Percentiles rank a stretch among this genome's conserved stretches.
Conservation (phyloP, 1,284 basidiomycete genomes). For the Microbotryum scabiosae region DNA sequence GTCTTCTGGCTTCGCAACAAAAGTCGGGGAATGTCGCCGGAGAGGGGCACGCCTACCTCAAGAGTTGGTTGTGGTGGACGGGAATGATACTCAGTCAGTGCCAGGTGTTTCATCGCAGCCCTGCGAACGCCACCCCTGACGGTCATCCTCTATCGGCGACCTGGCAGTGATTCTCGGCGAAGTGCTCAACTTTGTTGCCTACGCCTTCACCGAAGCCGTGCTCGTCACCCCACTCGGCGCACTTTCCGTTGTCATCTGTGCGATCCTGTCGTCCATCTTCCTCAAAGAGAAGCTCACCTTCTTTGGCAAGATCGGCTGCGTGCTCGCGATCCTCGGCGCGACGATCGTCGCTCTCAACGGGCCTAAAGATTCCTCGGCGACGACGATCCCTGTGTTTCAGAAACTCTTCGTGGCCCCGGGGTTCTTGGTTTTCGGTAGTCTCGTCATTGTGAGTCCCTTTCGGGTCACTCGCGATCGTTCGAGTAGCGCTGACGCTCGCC, state of each 20-base stretch:
- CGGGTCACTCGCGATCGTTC: too few relatives aligned
- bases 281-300: constrained; percentile 85
- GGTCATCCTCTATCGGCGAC: background rate
- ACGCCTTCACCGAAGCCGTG: constrained; percentile 81
- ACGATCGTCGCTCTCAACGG: constrained; percentile 71
- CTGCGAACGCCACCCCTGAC: background rate
- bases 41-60: constrained; percentile 90
- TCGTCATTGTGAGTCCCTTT: constrained; percentile 49
- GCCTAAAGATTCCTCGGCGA: constrained; percentile 68
- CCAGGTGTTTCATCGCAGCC: too few relatives aligned
- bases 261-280: constrained; percentile 85
- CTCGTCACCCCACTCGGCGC: constrained; percentile 91
- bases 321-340: constrained; percentile 76
- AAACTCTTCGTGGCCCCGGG: constrained; percentile 75
- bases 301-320: constrained; percentile 72
- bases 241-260: constrained; percentile 90
- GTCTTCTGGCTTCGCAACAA: constrained; percentile 38
- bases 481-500: background rate
- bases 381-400: constrained; percentile 70
- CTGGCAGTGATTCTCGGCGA: constrained; percentile 43
- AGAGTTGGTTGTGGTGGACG: constrained; percentile 68
- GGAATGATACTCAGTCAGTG: constrained; percentile 47
- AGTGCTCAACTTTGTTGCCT: constrained; percentile 74
- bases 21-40: constrained; percentile 58
- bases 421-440: constrained; percentile 67